Conservation (phyloP, 2,329 filamentous ascomycete genomes). For the Diaporthe citriasiana region DNA sequence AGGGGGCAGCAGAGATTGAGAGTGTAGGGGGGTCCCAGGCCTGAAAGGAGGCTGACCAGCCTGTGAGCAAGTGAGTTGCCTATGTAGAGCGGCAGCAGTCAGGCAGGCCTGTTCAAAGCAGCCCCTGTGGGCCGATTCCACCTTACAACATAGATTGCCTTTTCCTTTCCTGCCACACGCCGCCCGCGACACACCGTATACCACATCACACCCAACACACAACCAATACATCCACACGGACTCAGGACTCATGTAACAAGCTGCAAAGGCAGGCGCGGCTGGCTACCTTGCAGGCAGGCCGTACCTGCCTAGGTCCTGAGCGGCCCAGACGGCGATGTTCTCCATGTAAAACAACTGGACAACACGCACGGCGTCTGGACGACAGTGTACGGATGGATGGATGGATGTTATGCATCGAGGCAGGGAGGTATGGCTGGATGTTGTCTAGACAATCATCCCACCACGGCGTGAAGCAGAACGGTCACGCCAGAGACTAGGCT, state of each 20-base stretch:
- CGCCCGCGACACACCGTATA: not conserved
- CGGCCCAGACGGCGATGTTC: not conserved
- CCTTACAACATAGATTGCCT: not conserved
- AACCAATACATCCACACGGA: not conserved
- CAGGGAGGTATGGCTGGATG: not conserved
- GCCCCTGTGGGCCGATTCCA: not conserved
- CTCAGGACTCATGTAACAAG: not conserved
- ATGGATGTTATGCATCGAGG: not conserved
- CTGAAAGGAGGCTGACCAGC: not conserved
- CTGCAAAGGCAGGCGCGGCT: not conserved
- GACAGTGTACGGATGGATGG: not conserved
- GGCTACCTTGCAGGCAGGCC: not conserved
- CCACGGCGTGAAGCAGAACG: no score
- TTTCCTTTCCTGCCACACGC: not conserved
- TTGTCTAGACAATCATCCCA: no score
- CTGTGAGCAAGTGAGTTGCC: not conserved
- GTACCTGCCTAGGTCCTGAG: no score
- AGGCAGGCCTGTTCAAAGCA: not conserved
- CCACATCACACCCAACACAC: not conserved
- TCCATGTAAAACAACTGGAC: not conserved
- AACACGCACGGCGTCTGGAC: not conserved
- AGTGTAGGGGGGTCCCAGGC: not conserved
- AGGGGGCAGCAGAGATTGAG: not conserved
- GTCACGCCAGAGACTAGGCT: no score
- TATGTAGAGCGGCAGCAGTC: not conserved